These are phyloP conservation scores for Schizopora paradoxa DNA, from an alignment of 1,284 basidiomycete species.

Conservation along the genomic window DNA sequence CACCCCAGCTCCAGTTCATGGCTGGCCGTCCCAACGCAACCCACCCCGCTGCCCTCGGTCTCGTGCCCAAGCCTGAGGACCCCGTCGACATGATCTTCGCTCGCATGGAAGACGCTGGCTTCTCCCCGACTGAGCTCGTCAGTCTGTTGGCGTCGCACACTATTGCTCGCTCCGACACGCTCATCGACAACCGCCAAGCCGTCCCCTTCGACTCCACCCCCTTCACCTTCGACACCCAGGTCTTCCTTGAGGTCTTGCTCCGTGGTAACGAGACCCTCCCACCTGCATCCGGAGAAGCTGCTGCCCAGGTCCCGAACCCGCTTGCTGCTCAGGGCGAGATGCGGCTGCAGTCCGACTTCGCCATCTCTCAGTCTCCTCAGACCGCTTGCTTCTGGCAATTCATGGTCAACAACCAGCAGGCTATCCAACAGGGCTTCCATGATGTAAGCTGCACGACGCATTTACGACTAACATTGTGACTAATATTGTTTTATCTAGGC, in stretches of 20 bases:
- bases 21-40: conserved; percentile 22
- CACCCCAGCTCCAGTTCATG: conserved; percentile 24
- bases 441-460: neutral
- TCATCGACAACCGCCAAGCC: conserved; percentile 16
- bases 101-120: conserved; percentile 22
- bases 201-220: conserved; percentile 21
- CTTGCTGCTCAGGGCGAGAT: conserved; percentile 16
- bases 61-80: conserved; percentile 28
- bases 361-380: conserved; percentile 16
- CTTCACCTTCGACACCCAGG: conserved; percentile 21
- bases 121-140: conserved; percentile 27
- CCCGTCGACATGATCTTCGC: conserved; percentile 25
- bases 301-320: conserved; percentile 12
- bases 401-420: conserved; percentile 16
- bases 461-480: conserved; percentile 12
- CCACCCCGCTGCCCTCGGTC: conserved; percentile 22
- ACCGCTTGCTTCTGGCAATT: conserved; percentile 20
- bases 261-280: conserved; percentile 17
- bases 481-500: conserved; percentile 19
- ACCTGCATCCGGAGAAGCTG: too few species aligned
- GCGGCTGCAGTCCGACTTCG: conserved; percentile 21
- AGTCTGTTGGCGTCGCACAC: conserved; percentile 23
- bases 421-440: conserved; percentile 13
- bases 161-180: conserved; percentile 19
- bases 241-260: conserved; percentile 21